phyloP scores from a whole-genome alignment of 352 stramenopile species.

The Phytophthora aleatoria region DNA sequence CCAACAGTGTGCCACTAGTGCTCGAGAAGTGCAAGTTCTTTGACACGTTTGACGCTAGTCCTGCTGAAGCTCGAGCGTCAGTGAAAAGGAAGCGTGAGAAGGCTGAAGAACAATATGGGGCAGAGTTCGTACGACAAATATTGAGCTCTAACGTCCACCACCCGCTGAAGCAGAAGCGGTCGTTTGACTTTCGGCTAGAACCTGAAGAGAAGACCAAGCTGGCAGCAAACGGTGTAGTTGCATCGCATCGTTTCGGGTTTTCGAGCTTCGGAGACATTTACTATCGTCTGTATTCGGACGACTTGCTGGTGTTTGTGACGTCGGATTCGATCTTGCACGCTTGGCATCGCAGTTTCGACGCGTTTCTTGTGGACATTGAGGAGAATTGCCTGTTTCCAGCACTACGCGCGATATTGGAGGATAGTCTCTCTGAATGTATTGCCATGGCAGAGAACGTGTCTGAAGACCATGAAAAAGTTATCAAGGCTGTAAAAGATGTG shows the following conservation, averaged over 20 bases:
- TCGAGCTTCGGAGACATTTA: conserved; percentile 41
- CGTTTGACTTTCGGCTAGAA: background rate
- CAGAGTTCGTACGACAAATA: background rate
- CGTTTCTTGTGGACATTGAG: conserved; percentile 22
- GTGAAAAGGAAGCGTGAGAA: background rate
- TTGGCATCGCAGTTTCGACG: conserved; percentile 48
- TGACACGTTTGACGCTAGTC: background rate
- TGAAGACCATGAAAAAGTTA: background rate
- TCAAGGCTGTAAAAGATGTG: background rate
- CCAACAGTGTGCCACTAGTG: too few relatives aligned
- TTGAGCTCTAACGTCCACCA: too few relatives aligned
- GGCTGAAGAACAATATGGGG: background rate
- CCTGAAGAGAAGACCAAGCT: conserved; percentile 24
- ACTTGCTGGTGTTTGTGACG: conserved; percentile 42
- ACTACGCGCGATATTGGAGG: too few relatives aligned
- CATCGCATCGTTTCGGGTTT: conserved; percentile 10
- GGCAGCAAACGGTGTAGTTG: conserved; percentile 22
- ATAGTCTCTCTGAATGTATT: too few relatives aligned
- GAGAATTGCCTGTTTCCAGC: background rate
- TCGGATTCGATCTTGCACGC: conserved; percentile 41
- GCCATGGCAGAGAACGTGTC: too few relatives aligned
- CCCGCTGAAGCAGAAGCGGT: background rate
- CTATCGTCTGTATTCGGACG: conserved; percentile 36
- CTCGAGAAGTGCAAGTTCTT: background rate
- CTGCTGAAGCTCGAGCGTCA: background rate